Conservation (phyloP, 805 yeast genomes). For the Sporopachydermia lactativora region DNA sequence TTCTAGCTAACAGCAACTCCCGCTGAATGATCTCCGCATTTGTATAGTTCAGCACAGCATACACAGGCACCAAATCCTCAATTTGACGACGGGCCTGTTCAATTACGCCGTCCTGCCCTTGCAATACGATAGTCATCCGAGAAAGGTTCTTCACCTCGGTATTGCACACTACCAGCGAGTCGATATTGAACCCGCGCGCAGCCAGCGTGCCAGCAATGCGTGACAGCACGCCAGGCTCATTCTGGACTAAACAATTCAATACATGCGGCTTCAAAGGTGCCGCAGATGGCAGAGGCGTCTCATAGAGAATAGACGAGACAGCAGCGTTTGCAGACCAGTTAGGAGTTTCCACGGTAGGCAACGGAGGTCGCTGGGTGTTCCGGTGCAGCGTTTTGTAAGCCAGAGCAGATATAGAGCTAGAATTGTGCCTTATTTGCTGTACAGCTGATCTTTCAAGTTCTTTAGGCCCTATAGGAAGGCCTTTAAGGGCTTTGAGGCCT, state of each 20-base stretch:
- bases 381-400: constrained; percentile 89
- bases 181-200: constrained; percentile 97
- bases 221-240: constrained; percentile 95
- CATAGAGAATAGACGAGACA: constrained; percentile 87
- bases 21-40: constrained; percentile 81
- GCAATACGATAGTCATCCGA: constrained; percentile 90
- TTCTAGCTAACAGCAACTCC: constrained; percentile 83
- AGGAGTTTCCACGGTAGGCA: constrained; percentile 89
- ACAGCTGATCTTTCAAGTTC: no score
- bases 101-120: constrained; percentile 90
- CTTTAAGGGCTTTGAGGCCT: no score
- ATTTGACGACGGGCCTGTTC: constrained; percentile 98
- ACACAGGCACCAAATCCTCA: constrained; percentile 95
- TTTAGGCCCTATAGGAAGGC: no score
- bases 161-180: constrained; percentile 90
- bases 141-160: constrained; percentile 93
- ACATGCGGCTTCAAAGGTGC: constrained; percentile 77
- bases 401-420: constrained; percentile 69
- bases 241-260: constrained; percentile 91
- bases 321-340: constrained; percentile 93
- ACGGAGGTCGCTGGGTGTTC: constrained; percentile 73
- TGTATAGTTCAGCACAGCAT: constrained; percentile 92
- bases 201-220: constrained; percentile 92
- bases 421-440: not conserved
- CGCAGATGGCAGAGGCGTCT: constrained; percentile 51